Evolutionary conservation across 495 filamentous ascomycete species (phyloP).

Genomic region (Neurospora sp.): DNA sequence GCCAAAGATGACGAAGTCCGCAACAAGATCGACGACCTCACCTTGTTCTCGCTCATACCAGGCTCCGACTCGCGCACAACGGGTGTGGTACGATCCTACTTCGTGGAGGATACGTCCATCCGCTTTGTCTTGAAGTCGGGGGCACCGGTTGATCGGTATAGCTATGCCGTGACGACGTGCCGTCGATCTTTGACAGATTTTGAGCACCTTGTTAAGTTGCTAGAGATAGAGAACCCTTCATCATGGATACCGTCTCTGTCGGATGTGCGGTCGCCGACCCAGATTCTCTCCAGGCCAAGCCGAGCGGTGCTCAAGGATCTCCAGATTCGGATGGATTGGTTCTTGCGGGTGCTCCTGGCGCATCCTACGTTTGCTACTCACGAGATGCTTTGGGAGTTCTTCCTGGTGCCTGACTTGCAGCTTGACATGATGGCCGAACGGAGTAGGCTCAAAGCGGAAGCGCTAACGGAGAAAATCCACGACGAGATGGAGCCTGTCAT

Average conservation of each 20-base stretch:
- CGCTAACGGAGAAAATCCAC: slow-evolving; percentile 67
- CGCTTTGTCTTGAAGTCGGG: slow-evolving; percentile 91
- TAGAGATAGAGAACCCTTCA: slow-evolving; percentile 86
- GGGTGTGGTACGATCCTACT: slow-evolving; percentile 91
- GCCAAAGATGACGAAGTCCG: slow-evolving; percentile 98
- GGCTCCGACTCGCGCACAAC: slow-evolving; percentile 73
- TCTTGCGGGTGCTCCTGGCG: slow-evolving; percentile 71
- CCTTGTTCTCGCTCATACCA: slow-evolving; percentile 64
- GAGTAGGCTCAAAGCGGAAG: slow-evolving; percentile 74
- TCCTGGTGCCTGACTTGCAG: slow-evolving; percentile 91
- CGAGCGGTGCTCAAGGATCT: slow-evolving; percentile 78
- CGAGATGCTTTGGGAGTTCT: slow-evolving; percentile 99
- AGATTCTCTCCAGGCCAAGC: slow-evolving; percentile 85
- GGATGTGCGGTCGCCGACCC: slow-evolving; percentile 76
- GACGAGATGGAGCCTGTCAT: slow-evolving; percentile 81
- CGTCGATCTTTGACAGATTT: slow-evolving; percentile 85
- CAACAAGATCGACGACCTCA: slow-evolving; percentile 89
- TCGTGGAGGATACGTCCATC: slow-evolving; percentile 92
- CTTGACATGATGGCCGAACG: slow-evolving; percentile 82
- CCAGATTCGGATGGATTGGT: slow-evolving; percentile 76
- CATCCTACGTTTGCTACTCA: slow-evolving; percentile 95
- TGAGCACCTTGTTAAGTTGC: slow-evolving; percentile 75
- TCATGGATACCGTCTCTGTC: slow-evolving; percentile 83
- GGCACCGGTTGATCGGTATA: slow-evolving; percentile 53
- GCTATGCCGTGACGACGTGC: slow-evolving; percentile 88